These are phyloP conservation scores for Glonium stellatum DNA, from an alignment of 495 filamentous ascomycete genomes.

Conservation along the genomic window DNA sequence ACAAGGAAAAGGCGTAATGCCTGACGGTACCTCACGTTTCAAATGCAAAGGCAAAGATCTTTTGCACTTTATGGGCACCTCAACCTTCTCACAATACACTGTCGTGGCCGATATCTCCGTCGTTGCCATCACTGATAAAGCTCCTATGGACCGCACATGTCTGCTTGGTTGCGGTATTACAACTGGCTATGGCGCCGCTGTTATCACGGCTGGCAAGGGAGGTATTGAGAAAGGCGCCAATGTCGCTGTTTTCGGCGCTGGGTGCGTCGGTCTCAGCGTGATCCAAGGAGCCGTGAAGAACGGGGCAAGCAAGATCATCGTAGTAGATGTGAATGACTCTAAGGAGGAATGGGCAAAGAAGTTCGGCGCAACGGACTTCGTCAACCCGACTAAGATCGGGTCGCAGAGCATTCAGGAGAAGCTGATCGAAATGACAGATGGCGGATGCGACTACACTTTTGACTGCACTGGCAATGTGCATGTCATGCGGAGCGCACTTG, in stretches of 20 bases:
- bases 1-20: slow-evolving; percentile 94
- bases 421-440: slow-evolving; percentile 97
- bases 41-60: slow-evolving; percentile 86
- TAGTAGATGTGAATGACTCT: slow-evolving; percentile 83
- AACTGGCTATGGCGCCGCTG: slow-evolving; percentile 92
- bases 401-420: slow-evolving; percentile 76
- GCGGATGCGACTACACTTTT: slow-evolving; percentile 97
- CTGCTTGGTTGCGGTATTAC: slow-evolving; percentile 97
- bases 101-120: slow-evolving; percentile 98
- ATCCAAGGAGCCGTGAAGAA: slow-evolving; percentile 92
- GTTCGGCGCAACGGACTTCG: slow-evolving; percentile 94
- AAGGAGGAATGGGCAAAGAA: slow-evolving; percentile 91
- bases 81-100: slow-evolving; percentile 97
- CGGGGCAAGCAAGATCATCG: slow-evolving; percentile 83
- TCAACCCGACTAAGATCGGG: slow-evolving; percentile 79
- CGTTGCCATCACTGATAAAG: slow-evolving; percentile 81
- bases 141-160: slow-evolving; percentile 94
- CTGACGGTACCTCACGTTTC: slow-evolving; percentile 94
- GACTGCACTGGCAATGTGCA: slow-evolving; percentile 96
- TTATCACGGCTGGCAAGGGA: slow-evolving; percentile 70
- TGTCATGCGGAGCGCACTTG: slow-evolving; percentile 92
- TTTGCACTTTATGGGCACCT: slow-evolving; percentile 98
- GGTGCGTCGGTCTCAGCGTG: slow-evolving; percentile 90
- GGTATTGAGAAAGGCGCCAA: slow-evolving; percentile 73
- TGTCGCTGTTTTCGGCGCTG: slow-evolving; percentile 92